Percentiles rank a stretch among this genome's conserved stretches.
Evolutionary conservation across 2,329 filamentous ascomycete species (phyloP).

Genomic region (Plenodomus biglobosus): DNA sequence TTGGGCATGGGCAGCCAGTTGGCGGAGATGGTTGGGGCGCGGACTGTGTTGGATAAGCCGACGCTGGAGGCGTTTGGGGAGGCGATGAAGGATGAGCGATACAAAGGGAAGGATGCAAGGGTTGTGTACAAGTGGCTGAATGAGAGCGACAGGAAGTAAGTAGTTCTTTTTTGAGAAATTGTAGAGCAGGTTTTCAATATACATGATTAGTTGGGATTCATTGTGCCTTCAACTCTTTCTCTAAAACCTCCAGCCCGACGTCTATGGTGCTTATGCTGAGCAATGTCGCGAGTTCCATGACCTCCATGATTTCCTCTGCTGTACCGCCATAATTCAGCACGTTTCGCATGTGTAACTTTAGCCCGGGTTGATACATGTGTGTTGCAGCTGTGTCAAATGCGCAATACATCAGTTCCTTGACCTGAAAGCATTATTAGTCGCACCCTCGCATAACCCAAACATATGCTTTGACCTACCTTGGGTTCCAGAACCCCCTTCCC

Average conservation of each 20-base stretch:
- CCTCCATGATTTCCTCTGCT: slow-evolving; percentile 53
- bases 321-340: slow-evolving; percentile 51
- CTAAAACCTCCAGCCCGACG: slow-evolving; percentile 26
- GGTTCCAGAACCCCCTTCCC: slow-evolving; percentile 44
- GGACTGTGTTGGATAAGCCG: slow-evolving; percentile 35
- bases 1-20: slow-evolving; percentile 39
- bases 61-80: slow-evolving; percentile 35
- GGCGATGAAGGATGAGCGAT: slow-evolving; percentile 31
- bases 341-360: slow-evolving; percentile 55
- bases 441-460: not conserved
- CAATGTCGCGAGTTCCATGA: slow-evolving; percentile 49
- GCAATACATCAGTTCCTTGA: slow-evolving; percentile 53
- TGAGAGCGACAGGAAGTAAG: slow-evolving; percentile 33
- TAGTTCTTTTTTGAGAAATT: no score
- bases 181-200: no score
- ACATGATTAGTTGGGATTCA: not conserved
- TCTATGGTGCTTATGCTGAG: slow-evolving; percentile 38
- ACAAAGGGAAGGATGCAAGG: slow-evolving; percentile 37
- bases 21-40: slow-evolving; percentile 40
- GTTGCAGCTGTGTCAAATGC: slow-evolving; percentile 53
- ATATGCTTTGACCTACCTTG: slow-evolving; percentile 31
- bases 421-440: slow-evolving; percentile 17
- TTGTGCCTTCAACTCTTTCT: slow-evolving; percentile 19
- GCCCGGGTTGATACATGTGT: slow-evolving; percentile 51
- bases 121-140: slow-evolving; percentile 40